Evolutionary conservation across 495 filamentous ascomycete species (phyloP), one percentile per base, ranked within the genome.

Genomic region (Talaromyces wortmannii): DNA sequence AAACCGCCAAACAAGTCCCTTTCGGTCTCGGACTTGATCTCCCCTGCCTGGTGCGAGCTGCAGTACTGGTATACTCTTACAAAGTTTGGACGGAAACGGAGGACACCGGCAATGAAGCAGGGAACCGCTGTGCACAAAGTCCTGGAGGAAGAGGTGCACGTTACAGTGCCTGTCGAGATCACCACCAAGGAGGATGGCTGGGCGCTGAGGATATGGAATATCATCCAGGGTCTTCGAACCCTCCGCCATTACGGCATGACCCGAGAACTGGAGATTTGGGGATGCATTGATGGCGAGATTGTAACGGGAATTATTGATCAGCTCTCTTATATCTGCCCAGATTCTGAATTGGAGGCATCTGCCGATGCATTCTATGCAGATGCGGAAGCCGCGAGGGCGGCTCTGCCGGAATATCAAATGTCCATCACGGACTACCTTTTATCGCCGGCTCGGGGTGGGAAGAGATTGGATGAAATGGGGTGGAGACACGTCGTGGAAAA

Each of bases 261-360:
- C 4, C 77, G 94, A 18, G 94, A 98, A 70, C 67, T 97, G 44
- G 88, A 95, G 62, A 79, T 98, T n/a, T 98, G 95, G 90, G 94
- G 92, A 5, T 61, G 85, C 36, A 65, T 96, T 13, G 86, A 92
- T 52, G 92, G 91, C 8, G 76, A 91, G 63, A 66, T 96, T 45
- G 84, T 98, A 50, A 92, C 87, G 67, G 94, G 95, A 5, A 72
- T 97, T 48, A 91, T 98, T 60, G 94, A 98, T 63, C 83, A 92
- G 67, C 67, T 98, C 5, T 88, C 84, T 23, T 91, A 88, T 57
- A 75, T 78, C 33, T 88, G 88, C 62, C 91, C 91, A 0, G 84
- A 94, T 57, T 67, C 76, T 2, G 78, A 81, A 47, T 77, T 90
- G 13, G 86, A 91, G 66, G 78, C 80, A 11, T 69, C 71, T 31